phyloP scores from a whole-genome alignment of 805 yeast genomes.

The Teunomyces panamensis region DNA sequence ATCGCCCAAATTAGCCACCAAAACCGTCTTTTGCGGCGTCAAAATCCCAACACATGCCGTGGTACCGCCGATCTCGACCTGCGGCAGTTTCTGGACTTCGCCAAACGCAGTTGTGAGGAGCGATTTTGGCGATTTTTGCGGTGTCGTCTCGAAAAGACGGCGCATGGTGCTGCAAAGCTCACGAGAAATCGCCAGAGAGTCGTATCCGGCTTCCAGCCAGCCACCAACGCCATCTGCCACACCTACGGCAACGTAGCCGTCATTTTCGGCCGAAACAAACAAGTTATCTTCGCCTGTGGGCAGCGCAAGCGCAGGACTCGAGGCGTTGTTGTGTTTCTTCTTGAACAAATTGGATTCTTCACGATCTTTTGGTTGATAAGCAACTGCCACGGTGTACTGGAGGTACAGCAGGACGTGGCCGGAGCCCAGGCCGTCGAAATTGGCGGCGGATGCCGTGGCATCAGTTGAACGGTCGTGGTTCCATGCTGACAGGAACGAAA shows the following conservation, averaged over 20 bases:
- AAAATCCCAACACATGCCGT: conserved; percentile 85
- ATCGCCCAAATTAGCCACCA: conserved; percentile 85
- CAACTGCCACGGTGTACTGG: conserved; percentile 59
- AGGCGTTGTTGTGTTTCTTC: conserved; percentile 17
- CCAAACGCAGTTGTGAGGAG: conserved; percentile 58
- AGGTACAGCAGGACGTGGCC: conserved; percentile 10
- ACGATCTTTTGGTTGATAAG: conserved; percentile 72
- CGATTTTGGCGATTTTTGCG: conserved; percentile 35
- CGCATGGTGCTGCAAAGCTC: conserved; percentile 65
- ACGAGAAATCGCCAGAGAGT: conserved; percentile 82
- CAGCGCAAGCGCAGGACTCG: conserved; percentile 40
- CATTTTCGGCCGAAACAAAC: conserved; percentile 44
- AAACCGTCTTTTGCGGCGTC: conserved; percentile 52
- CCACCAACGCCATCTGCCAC: conserved; percentile 98
- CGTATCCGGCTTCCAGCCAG: conserved; percentile 90
- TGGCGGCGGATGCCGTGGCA: conserved; percentile 18
- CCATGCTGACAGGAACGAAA: conserved; percentile 19
- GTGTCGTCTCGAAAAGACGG: conserved; percentile 26
- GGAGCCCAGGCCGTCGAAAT: conserved; percentile 19
- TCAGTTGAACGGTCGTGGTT: conserved; percentile 6
- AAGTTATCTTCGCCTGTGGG: conserved; percentile 79
- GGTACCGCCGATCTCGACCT: conserved; percentile 87
- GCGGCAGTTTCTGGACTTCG: conserved; percentile 49
- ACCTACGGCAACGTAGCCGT: conserved; percentile 57
- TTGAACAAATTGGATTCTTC: conserved; percentile 46